Evolutionary conservation across 306 rosid species (phyloP).

Genomic region (Phaseolus lunatus): DNA sequence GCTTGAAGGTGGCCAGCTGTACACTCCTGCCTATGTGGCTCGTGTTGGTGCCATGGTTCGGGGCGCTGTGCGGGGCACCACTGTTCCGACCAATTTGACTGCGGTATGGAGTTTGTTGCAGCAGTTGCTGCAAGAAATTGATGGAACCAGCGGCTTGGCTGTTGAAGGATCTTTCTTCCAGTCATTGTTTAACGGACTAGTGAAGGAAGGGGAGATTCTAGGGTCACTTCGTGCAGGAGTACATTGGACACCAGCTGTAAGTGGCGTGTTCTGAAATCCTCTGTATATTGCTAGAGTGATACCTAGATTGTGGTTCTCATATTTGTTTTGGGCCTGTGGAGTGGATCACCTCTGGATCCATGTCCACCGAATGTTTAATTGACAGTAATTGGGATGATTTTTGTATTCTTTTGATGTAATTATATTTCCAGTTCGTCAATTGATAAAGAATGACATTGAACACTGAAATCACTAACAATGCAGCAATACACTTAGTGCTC

Average conservation of each 20-base stretch:
- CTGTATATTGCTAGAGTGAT: constrained; percentile 24
- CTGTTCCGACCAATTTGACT: constrained; percentile 83
- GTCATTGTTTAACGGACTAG: constrained; percentile 81
- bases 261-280: constrained; percentile 48
- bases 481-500: neutral
- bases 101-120: constrained; percentile 83
- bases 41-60: constrained; percentile 94
- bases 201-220: constrained; percentile 80
- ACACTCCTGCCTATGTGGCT: constrained; percentile 96
- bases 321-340: constrained; percentile 27
- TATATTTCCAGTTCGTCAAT: constrained; percentile 10
- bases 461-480: neutral
- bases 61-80: constrained; percentile 84
- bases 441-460: neutral
- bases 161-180: constrained; percentile 91
- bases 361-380: constrained; percentile 16
- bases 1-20: constrained; percentile 98
- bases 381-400: constrained; percentile 12
- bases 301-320: constrained; percentile 32
- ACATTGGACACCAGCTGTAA: constrained; percentile 97
- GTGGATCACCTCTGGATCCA: constrained; percentile 9
- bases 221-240: constrained; percentile 97
- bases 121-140: constrained; percentile 85
- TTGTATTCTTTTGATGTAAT: neutral
- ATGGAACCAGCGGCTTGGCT: constrained; percentile 84